These are phyloP conservation scores for Ambrosiella beaveri DNA, from an alignment of 2,329 filamentous ascomycete species.

Conservation along the genomic window DNA sequence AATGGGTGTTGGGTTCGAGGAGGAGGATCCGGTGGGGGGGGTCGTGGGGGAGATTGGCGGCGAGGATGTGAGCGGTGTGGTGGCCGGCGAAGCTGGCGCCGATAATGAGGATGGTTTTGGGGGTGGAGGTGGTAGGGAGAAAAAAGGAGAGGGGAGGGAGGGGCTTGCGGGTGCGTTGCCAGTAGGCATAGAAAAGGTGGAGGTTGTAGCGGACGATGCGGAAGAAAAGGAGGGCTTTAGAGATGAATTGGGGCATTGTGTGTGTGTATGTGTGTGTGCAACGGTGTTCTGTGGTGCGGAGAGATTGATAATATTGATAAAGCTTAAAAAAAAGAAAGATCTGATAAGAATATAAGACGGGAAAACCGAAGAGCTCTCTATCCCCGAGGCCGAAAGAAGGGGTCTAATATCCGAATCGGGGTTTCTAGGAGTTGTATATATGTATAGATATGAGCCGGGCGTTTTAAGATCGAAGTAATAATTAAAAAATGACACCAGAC, in stretches of 20 bases:
- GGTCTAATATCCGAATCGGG: neutral
- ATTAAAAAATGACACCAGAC: no score
- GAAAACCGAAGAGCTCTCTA: neutral
- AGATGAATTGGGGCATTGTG: conserved; percentile 11
- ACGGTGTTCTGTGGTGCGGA: neutral
- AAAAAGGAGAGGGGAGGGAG: conserved; percentile 13
- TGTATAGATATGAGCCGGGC: no score
- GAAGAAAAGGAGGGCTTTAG: conserved; percentile 19
- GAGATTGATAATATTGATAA: conserved; percentile 7
- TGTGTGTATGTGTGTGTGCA: neutral
- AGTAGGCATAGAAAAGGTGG: conserved; percentile 14
- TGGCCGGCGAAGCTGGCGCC: conserved; percentile 42
- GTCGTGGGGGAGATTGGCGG: conserved; percentile 29
- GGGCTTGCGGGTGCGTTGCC: conserved; percentile 8
- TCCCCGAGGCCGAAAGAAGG: neutral
- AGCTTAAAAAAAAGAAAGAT: neutral
- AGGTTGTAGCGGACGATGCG: conserved; percentile 18
- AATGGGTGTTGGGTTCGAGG: conserved; percentile 42
- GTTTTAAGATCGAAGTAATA: no score
- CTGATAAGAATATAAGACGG: neutral
- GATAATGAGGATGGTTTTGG: conserved; percentile 35
- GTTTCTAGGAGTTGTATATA: no score
- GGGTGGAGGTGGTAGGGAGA: conserved; percentile 14
- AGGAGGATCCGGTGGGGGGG: conserved; percentile 34
- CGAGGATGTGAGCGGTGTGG: conserved; percentile 29